Evolutionary conservation across 1,139 yeast species (phyloP).

Genomic region (Geotrichum europaeum): DNA sequence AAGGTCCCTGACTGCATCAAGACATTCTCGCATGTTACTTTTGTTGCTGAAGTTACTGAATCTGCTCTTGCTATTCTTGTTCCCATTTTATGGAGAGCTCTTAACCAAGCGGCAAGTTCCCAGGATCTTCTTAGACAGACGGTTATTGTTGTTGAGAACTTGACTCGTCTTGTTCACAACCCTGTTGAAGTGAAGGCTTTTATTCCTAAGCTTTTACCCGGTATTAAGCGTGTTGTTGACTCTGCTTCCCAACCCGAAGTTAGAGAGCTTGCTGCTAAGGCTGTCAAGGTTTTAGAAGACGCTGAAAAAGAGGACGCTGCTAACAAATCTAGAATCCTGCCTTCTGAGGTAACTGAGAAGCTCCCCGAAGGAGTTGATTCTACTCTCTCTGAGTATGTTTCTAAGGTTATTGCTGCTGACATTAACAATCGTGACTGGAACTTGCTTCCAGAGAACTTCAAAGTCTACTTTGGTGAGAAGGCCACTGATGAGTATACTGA

Average conservation of each 20-base stretch:
- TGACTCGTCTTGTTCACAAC: constrained; percentile 91
- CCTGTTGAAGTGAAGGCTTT: constrained; percentile 84
- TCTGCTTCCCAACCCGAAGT: constrained; percentile 96
- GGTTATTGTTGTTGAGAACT: constrained; percentile 90
- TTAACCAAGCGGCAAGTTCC: constrained; percentile 81
- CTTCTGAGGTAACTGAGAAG: constrained; percentile 44
- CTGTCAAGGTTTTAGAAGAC: constrained; percentile 69
- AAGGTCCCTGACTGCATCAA: constrained; percentile 87
- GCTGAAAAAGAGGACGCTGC: constrained; percentile 67
- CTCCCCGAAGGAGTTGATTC: constrained; percentile 30
- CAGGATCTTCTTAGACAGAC: constrained; percentile 96
- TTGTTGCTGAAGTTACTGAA: constrained; percentile 97
- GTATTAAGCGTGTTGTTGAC: constrained; percentile 78
- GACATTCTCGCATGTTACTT: constrained; percentile 86
- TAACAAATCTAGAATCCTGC: constrained; percentile 67
- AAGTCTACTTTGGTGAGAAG: constrained; percentile 33
- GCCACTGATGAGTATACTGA: constrained; percentile 42
- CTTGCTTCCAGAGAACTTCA: constrained; percentile 51
- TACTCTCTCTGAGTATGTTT: constrained; percentile 45
- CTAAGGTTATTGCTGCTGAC: constrained; percentile 55
- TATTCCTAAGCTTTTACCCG: constrained; percentile 83
- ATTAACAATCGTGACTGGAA: constrained; percentile 92
- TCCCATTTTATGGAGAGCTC: constrained; percentile 86
- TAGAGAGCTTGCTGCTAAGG: constrained; percentile 86
- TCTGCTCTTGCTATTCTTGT: constrained; percentile 86